Percentiles rank a stretch among this genome's conserved stretches.
phyloP scores from a whole-genome alignment of 2,329 filamentous ascomycete genomes.

The Dothideomycetes sp. region DNA sequence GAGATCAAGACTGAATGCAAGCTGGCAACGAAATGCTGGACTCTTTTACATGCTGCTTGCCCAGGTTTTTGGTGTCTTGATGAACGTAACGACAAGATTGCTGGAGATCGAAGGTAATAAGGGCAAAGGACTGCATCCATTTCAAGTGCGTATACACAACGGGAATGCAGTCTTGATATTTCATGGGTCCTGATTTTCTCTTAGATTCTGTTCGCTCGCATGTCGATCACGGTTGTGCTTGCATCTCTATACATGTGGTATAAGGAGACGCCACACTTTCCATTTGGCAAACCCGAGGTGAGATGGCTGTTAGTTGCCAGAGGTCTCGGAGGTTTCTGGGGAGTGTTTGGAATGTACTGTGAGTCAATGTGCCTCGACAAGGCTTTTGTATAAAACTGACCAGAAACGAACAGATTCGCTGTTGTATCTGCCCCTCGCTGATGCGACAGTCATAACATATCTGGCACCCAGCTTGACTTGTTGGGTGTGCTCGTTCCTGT shows the following conservation, averaged over 20 bases:
- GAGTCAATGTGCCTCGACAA: slow-evolving; percentile 18
- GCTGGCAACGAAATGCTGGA: slow-evolving; percentile 62
- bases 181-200: neutral
- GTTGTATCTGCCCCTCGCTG: slow-evolving; percentile 72
- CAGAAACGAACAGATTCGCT: slow-evolving; percentile 43
- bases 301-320: slow-evolving; percentile 58
- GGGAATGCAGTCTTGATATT: neutral
- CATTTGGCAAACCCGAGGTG: slow-evolving; percentile 59
- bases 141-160: slow-evolving; percentile 47
- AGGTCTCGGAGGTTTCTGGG: slow-evolving; percentile 64
- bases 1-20: slow-evolving; percentile 23
- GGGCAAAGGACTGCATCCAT: slow-evolving; percentile 65
- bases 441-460: slow-evolving; percentile 86
- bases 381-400: slow-evolving; percentile 5
- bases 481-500: slow-evolving; percentile 67
- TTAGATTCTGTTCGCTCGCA: slow-evolving; percentile 67
- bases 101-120: slow-evolving; percentile 60
- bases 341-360: slow-evolving; percentile 68
- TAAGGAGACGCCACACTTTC: slow-evolving; percentile 56
- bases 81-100: slow-evolving; percentile 74
- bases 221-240: slow-evolving; percentile 61
- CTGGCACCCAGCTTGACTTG: slow-evolving; percentile 70
- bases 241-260: slow-evolving; percentile 67
- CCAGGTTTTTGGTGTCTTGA: slow-evolving; percentile 72
- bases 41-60: slow-evolving; percentile 63